These are phyloP conservation scores for Tricholoma sp. DNA, from an alignment of 768 basidiomycete species.

Conservation along the genomic window DNA sequence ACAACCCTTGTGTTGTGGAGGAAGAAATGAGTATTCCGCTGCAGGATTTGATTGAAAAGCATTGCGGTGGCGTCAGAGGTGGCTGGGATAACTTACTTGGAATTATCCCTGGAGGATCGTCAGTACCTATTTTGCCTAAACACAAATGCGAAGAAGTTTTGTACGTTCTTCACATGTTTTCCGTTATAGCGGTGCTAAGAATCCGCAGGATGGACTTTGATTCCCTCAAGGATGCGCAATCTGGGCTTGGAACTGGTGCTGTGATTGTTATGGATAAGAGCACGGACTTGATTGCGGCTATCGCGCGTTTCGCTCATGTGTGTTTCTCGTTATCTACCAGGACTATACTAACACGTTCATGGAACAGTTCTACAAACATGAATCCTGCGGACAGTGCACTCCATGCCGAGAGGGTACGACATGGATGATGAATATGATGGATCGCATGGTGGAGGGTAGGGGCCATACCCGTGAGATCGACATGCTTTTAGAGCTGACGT, in stretches of 20 bases:
- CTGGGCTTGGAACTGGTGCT: constrained; percentile 96
- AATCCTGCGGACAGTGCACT: constrained; percentile 96
- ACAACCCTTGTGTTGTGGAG: constrained; percentile 96
- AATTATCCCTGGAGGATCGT: constrained; percentile 94
- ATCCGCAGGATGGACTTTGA: constrained; percentile 89
- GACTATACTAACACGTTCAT: background rate
- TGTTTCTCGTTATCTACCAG: constrained; percentile 11
- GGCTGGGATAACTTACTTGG: constrained; percentile 97
- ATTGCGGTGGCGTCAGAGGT: constrained; percentile 90
- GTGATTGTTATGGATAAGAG: constrained; percentile 99
- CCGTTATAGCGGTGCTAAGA: constrained; percentile 5
- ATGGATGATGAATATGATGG: constrained; percentile 99
- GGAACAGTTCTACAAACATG: constrained; percentile 90
- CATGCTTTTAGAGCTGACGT: constrained; percentile 96
- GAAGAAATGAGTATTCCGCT: constrained; percentile 99
- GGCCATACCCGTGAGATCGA: constrained; percentile 93
- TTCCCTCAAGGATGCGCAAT: constrained; percentile 91
- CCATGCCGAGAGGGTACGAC: constrained; percentile 94
- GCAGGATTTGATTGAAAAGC: constrained; percentile 91
- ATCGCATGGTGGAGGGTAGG: constrained; percentile 88
- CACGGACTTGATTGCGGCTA: constrained; percentile 91
- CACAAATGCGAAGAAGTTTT: constrained; percentile 81
- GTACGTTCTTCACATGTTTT: constrained; percentile 41
- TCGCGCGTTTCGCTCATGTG: constrained; percentile 86
- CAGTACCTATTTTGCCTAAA: constrained; percentile 88